These are phyloP conservation scores for Chlamydomonas sp. DNA, from an alignment of 139 green algal species.

Conservation along the genomic window DNA sequence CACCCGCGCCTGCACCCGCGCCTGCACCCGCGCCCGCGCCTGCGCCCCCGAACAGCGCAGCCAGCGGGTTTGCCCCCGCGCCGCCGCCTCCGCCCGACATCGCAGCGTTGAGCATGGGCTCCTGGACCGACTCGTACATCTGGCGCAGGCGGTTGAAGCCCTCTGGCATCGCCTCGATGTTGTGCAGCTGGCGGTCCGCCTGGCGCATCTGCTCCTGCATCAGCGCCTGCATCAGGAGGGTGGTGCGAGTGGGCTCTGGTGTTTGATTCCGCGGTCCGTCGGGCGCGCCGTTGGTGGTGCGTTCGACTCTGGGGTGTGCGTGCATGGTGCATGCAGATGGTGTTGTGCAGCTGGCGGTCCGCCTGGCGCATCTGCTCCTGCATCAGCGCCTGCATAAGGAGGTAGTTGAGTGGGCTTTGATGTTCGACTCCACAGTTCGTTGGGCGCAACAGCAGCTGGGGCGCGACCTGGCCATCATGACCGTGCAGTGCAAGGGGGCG, in stretches of 20 bases:
- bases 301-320: too few relatives aligned
- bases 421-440: too few relatives aligned
- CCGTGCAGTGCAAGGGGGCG: too few relatives aligned
- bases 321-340: too few relatives aligned
- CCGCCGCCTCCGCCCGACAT: conserved; percentile 18
- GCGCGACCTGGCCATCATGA: too few relatives aligned
- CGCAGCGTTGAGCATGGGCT: conserved; percentile 75
- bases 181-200: conserved; percentile 77
- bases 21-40: conserved; percentile 17
- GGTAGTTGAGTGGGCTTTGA: too few relatives aligned
- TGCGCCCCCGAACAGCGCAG: conserved; percentile 34
- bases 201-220: conserved; percentile 92
- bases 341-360: conserved; percentile 85
- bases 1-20: not conserved
- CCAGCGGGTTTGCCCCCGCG: conserved; percentile 45
- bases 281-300: too few relatives aligned
- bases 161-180: conserved; percentile 90
- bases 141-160: conserved; percentile 91
- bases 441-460: too few relatives aligned
- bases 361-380: conserved; percentile 85
- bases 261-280: too few relatives aligned
- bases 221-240: conserved; percentile 68
- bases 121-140: conserved; percentile 24
- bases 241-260: too few relatives aligned
- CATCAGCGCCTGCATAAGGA: conserved; percentile 80